These are phyloP conservation scores for Dactylonectria estremocensis DNA, from an alignment of 2,329 filamentous ascomycete species.

Conservation along the genomic window DNA sequence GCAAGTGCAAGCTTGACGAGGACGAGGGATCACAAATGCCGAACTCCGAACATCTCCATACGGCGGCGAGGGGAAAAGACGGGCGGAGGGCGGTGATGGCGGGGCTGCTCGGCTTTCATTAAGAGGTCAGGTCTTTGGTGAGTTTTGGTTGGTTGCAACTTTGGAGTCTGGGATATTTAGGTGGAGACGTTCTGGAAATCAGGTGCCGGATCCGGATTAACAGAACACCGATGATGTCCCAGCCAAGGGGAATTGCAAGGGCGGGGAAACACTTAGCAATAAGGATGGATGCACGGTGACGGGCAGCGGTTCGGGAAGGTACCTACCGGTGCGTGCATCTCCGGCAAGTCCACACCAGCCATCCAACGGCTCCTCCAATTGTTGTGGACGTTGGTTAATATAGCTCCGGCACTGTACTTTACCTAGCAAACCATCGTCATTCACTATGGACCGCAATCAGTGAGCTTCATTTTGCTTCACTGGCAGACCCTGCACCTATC, in stretches of 20 bases:
- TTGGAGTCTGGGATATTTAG: background rate
- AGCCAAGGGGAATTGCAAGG: background rate
- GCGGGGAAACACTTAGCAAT: too few species aligned
- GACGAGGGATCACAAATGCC: conserved; percentile 52
- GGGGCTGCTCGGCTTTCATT: conserved; percentile 46
- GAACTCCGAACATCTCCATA: conserved; percentile 54
- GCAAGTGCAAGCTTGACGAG: conserved; percentile 19
- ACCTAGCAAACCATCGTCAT: too few species aligned
- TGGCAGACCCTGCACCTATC: too few species aligned
- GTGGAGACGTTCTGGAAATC: background rate
- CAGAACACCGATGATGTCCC: background rate
- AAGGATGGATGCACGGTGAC: background rate
- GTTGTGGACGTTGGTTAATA: too few species aligned
- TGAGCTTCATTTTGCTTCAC: too few species aligned
- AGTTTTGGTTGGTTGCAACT: background rate
- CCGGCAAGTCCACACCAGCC: too few species aligned
- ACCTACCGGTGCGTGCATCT: too few species aligned
- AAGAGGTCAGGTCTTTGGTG: background rate
- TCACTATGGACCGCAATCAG: too few species aligned
- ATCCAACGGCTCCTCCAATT: too few species aligned
- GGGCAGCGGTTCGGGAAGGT: background rate
- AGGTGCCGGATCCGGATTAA: background rate
- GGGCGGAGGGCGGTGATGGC: conserved; percentile 37
- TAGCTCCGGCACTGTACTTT: too few species aligned
- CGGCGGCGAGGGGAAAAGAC: conserved; percentile 45